Evolutionary conservation across 2,329 filamentous ascomycete species (phyloP), one percentile per base, ranked within the genome.

Genomic region (Ceratocystiopsis brevicomis): DNA sequence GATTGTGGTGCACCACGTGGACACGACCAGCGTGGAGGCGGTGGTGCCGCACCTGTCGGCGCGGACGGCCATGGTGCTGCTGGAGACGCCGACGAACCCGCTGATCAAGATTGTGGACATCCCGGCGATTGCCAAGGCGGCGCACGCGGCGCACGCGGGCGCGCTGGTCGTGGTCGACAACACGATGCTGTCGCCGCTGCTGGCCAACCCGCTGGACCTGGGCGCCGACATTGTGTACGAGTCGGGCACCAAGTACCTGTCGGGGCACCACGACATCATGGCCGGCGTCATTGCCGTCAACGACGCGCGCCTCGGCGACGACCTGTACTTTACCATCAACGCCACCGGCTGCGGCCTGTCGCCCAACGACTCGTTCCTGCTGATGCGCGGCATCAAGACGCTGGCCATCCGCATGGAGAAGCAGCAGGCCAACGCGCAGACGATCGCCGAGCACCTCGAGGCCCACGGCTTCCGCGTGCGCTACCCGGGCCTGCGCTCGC

Each of bases 241-340:
- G 65, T 93, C 83, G 21, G 90, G 90, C 44, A 98, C 90, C 19
- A 98, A 98, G 61, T 98, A 98, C 56, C 71, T 98, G 6, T 96
- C 87, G 1, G 90, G 90, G 32, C 90, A 98, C 60, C 90, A 98
- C 67, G 92, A 98, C 58, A 81, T 98, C 57, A 98, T 98, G 90
- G 90, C 90, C 11, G 90, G 92, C 49, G 86, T 98, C 30, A 81
- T 98, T 51, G 90, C 87, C 18, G 76, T 87, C 59, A 96, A 96
- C 58, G 80, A 93, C 56, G 60, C 75, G 5, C 65, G 74, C 3
- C 66, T 98, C 25, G 87, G 81, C 39, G 86, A 98, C 54, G 84
- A 81, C 56, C 76, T 98, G 52, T 98, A 81, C 66, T 96, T 95
- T 63, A 88, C 85, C 45, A 95, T 98, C 69, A 98, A 98, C 59